Base-by-base conservation (phyloP, 495 filamentous ascomycete genomes). In the Penicillium antarcticum region DNA sequence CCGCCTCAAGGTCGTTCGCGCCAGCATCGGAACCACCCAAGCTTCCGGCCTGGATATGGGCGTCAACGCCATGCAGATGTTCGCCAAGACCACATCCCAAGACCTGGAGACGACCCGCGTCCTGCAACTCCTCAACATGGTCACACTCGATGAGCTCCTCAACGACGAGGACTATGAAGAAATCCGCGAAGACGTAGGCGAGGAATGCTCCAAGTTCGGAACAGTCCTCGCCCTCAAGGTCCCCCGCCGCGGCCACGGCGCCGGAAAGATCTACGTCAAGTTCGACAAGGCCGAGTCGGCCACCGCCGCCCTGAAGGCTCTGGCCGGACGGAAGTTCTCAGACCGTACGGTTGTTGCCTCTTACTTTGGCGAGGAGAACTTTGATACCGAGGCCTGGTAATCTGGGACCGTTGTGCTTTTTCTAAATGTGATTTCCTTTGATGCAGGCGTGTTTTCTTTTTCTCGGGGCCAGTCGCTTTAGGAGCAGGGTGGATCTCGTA, bases 21-120 rank as follows among this genome's bases (percentile, higher is more conserved):
- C 94, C 46, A 95, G 90, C 72, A 88, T 97, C 55, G 94, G 94
- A 49, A 85, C 88, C 56, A 92, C 89, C 21, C 94, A 99, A 67
- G 91, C 89, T 10, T 75, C 88, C 43, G 89, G 91, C 37, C 76
- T 94, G 14, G 94, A 97, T 58, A 92, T 96, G 86, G 86, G 92
- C 21, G 92, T 97, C 53, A 96, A 95, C 55, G 95, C 92, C 54
- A 97, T 99, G 90, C 94, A 91, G 24, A 92, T 97, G 89, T 91
- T 99, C 62, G 94, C 94, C 29, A 91, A 92, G 38, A 96, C 92
- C 32, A 92, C 88, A 7, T 88, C 87, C 29, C 77, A 79, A 37
- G 86, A 91, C 52, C 65, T 87, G 33, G 88, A 92, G 51, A 82
- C 82, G 38, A 82, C 85, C 48, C 81, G 91, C 38, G 92, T 99